A percentile compares a stretch with the other conserved stretches of the same genome.
Conservation (phyloP, 2,329 filamentous ascomycete species). For the Neoascochyta sp. region DNA sequence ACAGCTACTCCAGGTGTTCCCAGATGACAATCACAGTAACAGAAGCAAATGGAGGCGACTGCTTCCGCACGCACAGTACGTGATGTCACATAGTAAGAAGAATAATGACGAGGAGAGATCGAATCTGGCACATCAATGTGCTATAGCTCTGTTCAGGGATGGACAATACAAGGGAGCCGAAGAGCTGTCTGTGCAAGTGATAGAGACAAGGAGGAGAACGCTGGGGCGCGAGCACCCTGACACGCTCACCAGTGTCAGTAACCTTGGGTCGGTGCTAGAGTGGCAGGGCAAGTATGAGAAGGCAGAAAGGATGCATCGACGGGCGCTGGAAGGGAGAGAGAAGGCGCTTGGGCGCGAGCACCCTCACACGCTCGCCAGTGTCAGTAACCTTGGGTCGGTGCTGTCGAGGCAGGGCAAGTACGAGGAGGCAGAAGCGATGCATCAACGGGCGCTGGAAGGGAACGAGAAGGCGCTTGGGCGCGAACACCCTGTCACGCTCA, state of each 20-base stretch:
- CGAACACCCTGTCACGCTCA: constrained; percentile 1
- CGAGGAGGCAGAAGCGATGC: constrained; percentile 1
- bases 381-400: constrained; percentile 4
- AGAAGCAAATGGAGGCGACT: constrained; percentile 21
- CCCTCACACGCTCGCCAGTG: constrained; percentile 7
- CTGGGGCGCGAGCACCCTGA: constrained; percentile 5
- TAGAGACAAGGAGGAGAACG: constrained; percentile 3
- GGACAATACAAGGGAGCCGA: constrained; percentile 12
- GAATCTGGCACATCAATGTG: constrained; percentile 9
- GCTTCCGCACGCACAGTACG: constrained; percentile 14
- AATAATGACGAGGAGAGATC: constrained; percentile 6
- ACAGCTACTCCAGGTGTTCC: constrained; percentile 12
- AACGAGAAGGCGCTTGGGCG: constrained; percentile 2
- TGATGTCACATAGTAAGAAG: constrained; percentile 8
- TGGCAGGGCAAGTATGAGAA: constrained; percentile 4
- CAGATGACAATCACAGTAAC: constrained; percentile 9
- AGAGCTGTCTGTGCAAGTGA: constrained; percentile 11
- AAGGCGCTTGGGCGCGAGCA: constrained; percentile 4
- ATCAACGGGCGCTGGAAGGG: background rate
- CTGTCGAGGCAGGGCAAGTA: constrained; percentile 1
- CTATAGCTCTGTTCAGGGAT: constrained; percentile 9
- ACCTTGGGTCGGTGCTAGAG: constrained; percentile 7
- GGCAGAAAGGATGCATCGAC: constrained; percentile 4
- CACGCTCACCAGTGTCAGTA: constrained; percentile 7
- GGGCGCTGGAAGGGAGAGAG: constrained; percentile 2